A percentile compares a stretch with the other conserved stretches of the same genome.
Evolutionary conservation across 2,329 filamentous ascomycete species (phyloP).

Genomic region (Periconia sp.): DNA sequence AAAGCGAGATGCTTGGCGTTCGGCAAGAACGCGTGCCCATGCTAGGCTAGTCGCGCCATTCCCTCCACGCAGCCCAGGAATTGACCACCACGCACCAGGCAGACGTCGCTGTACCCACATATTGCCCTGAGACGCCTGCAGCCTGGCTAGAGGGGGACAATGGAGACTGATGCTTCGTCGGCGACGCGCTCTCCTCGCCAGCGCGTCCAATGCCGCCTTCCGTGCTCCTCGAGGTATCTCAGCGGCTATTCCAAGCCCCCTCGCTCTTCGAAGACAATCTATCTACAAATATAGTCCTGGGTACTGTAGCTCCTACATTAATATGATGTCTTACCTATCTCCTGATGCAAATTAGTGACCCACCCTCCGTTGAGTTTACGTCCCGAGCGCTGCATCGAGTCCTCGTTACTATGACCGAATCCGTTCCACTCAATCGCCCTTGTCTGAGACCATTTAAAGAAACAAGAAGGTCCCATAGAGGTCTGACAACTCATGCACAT

Average conservation of each 20-base stretch:
- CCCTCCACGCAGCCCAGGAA: background rate
- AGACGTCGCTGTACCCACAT: slow-evolving; percentile 15
- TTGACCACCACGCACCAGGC: slow-evolving; percentile 21
- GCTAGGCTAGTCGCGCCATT: slow-evolving; percentile 4
- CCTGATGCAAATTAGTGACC: too few relatives aligned
- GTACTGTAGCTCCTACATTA: too few relatives aligned
- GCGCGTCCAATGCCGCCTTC: slow-evolving; percentile 23
- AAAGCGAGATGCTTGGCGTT: background rate
- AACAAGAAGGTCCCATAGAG: too few relatives aligned
- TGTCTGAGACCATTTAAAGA: too few relatives aligned
- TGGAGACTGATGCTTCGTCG: slow-evolving; percentile 44
- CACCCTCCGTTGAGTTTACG: too few relatives aligned
- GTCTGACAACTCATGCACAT: too few relatives aligned
- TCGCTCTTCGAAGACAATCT: background rate
- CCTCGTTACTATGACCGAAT: too few relatives aligned
- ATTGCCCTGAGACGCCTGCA: slow-evolving; percentile 22
- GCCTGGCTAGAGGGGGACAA: slow-evolving; percentile 40
- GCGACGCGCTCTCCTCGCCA: slow-evolving; percentile 32
- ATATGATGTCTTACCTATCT: too few relatives aligned
- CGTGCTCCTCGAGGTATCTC: slow-evolving; percentile 9
- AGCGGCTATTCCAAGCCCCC: background rate
- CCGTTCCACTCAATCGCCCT: too few relatives aligned
- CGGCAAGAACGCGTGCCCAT: slow-evolving; percentile 5
- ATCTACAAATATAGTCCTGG: background rate
- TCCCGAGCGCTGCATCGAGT: too few relatives aligned